Conservation (phyloP, 805 yeast genomes). For the Kregervanrija fluxuum region DNA sequence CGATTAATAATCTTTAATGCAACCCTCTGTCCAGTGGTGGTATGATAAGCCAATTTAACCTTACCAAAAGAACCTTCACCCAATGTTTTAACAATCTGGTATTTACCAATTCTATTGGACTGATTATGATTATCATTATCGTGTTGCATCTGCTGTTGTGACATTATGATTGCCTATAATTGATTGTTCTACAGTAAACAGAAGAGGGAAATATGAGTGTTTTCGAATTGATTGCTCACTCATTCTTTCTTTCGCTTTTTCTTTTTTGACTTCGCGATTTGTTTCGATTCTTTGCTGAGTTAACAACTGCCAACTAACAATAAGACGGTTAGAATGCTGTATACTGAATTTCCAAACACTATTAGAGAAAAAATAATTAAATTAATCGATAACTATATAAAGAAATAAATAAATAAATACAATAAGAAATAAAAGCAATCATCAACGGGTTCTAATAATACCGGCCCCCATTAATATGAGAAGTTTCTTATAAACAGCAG, state of each 20-base stretch:
- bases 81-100: conserved; percentile 84
- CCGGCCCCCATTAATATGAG: conserved; percentile 93
- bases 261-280: not conserved
- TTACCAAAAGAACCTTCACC: conserved; percentile 98
- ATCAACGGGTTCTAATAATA: conserved; percentile 66
- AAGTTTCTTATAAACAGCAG: conserved; percentile 82
- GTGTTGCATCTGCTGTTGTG: conserved; percentile 2
- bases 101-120: conserved; percentile 66
- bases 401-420: not conserved
- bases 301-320: conserved; percentile 33
- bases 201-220: too few relatives aligned
- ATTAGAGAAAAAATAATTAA: not conserved
- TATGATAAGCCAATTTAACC: conserved; percentile 84
- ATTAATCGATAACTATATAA: not conserved
- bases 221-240: too few relatives aligned
- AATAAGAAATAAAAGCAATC: not conserved
- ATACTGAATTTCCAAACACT: too few relatives aligned
- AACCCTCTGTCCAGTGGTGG: conserved; percentile 85
- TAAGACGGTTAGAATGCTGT: too few relatives aligned
- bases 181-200: too few relatives aligned
- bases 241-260: too few relatives aligned
- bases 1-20: conserved; percentile 91
- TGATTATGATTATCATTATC: conserved; percentile 8
- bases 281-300: not conserved
- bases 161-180: too few relatives aligned